Conservation (phyloP, 2,329 filamentous ascomycete genomes). For the Fusarium compactum region DNA sequence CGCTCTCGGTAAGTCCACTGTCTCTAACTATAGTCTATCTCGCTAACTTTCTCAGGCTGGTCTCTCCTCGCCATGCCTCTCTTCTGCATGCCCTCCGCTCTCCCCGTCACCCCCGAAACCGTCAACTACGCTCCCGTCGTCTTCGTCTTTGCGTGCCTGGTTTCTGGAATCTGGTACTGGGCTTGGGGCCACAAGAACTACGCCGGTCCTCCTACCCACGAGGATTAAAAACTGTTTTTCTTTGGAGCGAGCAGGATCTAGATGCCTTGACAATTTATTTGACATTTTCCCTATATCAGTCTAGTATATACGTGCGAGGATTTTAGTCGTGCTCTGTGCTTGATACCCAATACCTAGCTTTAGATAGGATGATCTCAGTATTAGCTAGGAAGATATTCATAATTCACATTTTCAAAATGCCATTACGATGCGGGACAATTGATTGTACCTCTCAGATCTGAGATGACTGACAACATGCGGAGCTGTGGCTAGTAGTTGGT, state of each 20-base stretch:
- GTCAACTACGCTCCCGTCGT: conserved; percentile 83
- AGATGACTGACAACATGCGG: background rate
- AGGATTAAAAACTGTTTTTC: conserved; percentile 43
- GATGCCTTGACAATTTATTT: conserved; percentile 27
- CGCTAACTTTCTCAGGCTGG: conserved; percentile 64
- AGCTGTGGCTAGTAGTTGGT: background rate
- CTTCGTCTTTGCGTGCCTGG: conserved; percentile 73
- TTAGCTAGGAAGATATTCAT: conserved; percentile 16
- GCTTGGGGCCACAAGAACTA: conserved; percentile 78
- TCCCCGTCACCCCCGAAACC: conserved; percentile 67
- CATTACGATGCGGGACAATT: background rate
- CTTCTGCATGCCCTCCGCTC: conserved; percentile 77
- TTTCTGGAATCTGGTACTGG: conserved; percentile 76
- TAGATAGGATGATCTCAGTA: conserved; percentile 1
- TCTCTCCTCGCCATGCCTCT: conserved; percentile 76
- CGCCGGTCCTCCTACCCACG: conserved; percentile 68
- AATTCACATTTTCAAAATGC: conserved; percentile 24
- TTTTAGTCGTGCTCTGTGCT: conserved; percentile 22
- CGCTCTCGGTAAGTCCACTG: conserved; percentile 66
- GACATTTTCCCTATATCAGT: conserved; percentile 20
- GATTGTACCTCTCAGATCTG: background rate
- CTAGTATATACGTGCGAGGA: conserved; percentile 22
- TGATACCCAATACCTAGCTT: conserved; percentile 26
- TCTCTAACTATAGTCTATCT: background rate
- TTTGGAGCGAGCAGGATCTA: conserved; percentile 1